Evolutionary conservation across 2,329 filamentous ascomycete genomes (phyloP).

Genomic region (Ceratocystiopsis brevicomis): DNA sequence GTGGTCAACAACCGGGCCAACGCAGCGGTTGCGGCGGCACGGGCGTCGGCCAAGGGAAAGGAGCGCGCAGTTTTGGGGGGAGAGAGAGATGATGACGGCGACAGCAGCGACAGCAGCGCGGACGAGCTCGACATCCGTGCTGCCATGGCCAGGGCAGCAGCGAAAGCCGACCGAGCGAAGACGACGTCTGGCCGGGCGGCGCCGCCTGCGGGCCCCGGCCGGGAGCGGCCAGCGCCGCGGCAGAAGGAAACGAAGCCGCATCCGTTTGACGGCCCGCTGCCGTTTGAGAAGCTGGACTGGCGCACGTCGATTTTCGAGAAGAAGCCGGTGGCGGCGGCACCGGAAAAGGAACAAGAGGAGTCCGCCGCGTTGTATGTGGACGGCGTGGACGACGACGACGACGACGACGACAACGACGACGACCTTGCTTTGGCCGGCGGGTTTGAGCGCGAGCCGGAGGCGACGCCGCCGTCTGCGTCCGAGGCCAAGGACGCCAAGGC

Average conservation of each 20-base stretch:
- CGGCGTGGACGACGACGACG: too few relatives aligned
- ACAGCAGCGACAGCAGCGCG: constrained; percentile 40
- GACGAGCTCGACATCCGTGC: constrained; percentile 66
- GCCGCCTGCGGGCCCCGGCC: constrained; percentile 8
- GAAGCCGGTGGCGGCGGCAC: constrained; percentile 14
- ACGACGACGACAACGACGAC: constrained; percentile 9
- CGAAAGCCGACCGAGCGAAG: constrained; percentile 28
- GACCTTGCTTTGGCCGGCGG: constrained; percentile 38
- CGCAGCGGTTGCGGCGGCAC: constrained; percentile 25
- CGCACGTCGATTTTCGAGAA: constrained; percentile 37
- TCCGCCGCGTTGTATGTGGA: constrained; percentile 7
- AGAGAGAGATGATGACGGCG: constrained; percentile 17
- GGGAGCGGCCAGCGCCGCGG: constrained; percentile 8
- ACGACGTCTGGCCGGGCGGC: constrained; percentile 17
- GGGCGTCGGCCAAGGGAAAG: too few relatives aligned
- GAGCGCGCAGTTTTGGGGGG: constrained; percentile 3
- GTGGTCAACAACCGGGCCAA: constrained; percentile 57
- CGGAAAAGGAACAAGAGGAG: constrained; percentile 2
- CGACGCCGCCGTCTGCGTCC: too few relatives aligned
- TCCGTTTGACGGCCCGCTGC: constrained; percentile 60
- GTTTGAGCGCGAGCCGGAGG: constrained; percentile 33
- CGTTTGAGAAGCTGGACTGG: constrained; percentile 72
- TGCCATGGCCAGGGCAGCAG: constrained; percentile 46
- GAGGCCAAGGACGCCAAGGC: constrained; percentile 31
- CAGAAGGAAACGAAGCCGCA: constrained; percentile 27